Evolutionary conservation across 495 filamentous ascomycete genomes (phyloP).

Genomic region (Aspergillus kassunensis): DNA sequence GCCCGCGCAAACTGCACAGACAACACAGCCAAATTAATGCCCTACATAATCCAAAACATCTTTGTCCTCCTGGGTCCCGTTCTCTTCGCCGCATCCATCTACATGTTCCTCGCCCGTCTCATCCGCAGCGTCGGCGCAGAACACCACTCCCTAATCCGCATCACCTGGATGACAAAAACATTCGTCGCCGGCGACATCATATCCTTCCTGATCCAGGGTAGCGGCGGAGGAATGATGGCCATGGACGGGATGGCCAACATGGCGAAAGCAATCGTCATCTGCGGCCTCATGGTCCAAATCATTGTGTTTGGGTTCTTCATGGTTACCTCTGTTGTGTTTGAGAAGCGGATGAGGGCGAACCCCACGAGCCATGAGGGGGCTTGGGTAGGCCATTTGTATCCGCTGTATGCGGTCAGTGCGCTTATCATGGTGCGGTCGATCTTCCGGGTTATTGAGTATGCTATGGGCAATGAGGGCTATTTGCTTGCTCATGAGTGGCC

Average conservation of each 20-base stretch:
- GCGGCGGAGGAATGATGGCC: constrained; percentile 6
- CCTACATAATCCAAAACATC: constrained; percentile 11
- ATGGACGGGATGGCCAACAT: neutral
- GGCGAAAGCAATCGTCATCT: neutral
- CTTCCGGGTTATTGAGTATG: constrained; percentile 1
- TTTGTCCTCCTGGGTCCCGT: constrained; percentile 11
- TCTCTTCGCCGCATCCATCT: constrained; percentile 8
- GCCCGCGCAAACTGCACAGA: constrained; percentile 23
- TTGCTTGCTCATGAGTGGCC: neutral
- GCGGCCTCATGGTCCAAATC: neutral
- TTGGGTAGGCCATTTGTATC: neutral
- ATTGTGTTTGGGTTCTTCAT: constrained; percentile 2
- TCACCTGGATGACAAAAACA: constrained; percentile 2
- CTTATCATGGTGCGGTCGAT: constrained; percentile 2
- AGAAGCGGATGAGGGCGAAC: neutral
- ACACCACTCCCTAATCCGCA: constrained; percentile 2
- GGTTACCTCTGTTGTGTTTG: neutral
- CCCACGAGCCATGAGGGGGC: neutral
- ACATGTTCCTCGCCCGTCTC: constrained; percentile 13
- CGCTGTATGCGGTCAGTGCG: neutral
- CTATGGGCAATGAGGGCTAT: neutral
- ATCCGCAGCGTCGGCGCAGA: constrained; percentile 8
- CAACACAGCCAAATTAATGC: constrained; percentile 19
- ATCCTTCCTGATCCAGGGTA: constrained; percentile 9
- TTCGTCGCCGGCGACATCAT: constrained; percentile 10